Percentiles rank a stretch among this genome's conserved stretches.
Conservation (phyloP, 2,329 filamentous ascomycete species). For the Paecilomyces fulvus region DNA sequence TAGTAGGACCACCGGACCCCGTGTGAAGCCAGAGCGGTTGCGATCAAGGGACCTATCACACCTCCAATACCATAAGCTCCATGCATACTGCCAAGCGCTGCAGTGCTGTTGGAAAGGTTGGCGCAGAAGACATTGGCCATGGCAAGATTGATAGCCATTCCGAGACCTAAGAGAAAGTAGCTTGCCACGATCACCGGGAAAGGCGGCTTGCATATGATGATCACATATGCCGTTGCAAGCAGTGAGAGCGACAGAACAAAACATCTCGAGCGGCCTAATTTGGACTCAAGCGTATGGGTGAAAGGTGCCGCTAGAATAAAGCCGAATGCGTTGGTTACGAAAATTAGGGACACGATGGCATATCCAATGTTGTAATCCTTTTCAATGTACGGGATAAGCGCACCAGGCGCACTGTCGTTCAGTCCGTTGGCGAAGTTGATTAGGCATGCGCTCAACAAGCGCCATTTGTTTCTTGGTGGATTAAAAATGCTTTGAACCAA, state of each 20-base stretch:
- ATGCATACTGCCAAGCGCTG: constrained; percentile 35
- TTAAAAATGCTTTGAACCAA: constrained; percentile 16
- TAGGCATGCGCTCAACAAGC: constrained; percentile 56
- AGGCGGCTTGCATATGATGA: constrained; percentile 59
- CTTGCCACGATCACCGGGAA: constrained; percentile 58
- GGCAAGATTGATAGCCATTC: constrained; percentile 43
- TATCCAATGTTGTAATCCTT: constrained; percentile 67
- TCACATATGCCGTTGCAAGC: constrained; percentile 54
- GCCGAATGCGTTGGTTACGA: constrained; percentile 67
- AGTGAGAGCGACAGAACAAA: constrained; percentile 52
- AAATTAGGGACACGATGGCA: constrained; percentile 70
- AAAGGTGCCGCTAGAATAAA: constrained; percentile 66
- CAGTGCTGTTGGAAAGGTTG: constrained; percentile 44
- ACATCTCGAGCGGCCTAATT: constrained; percentile 57
- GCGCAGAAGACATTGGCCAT: constrained; percentile 51
- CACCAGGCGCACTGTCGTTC: constrained; percentile 67
- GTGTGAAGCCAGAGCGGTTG: constrained; percentile 60
- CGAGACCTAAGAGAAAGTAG: constrained; percentile 60
- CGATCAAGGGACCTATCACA: constrained; percentile 59
- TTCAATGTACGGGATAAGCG: constrained; percentile 74
- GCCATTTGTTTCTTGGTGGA: constrained; percentile 58
- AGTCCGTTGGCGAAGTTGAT: constrained; percentile 62
- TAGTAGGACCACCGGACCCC: constrained; percentile 60
- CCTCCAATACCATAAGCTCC: constrained; percentile 52
- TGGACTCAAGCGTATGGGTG: constrained; percentile 54